phyloP scores from a whole-genome alignment of 345 rosid genomes.

The Cardamine chenopodiifolia region DNA sequence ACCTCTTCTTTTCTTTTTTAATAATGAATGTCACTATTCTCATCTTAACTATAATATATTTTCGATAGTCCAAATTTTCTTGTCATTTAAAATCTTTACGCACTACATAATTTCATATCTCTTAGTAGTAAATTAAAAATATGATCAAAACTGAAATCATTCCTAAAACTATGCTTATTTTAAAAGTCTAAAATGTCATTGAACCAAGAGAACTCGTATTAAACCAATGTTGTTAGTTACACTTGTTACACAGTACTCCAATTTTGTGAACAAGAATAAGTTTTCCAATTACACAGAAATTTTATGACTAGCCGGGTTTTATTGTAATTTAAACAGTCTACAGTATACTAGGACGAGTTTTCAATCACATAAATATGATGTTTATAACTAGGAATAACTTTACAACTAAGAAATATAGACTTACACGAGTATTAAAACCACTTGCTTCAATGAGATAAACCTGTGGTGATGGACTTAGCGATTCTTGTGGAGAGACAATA shows the following conservation, averaged over 20 bases:
- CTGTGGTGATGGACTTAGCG: slow-evolving; percentile 42
- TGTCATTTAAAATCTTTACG: background rate
- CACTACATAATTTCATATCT: too few relatives aligned
- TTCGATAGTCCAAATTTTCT: background rate
- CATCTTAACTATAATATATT: background rate
- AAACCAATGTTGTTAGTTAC: too few relatives aligned
- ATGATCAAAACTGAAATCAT: too few relatives aligned
- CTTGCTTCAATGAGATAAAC: slow-evolving; percentile 6
- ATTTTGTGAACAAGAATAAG: background rate
- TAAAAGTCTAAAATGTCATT: too few relatives aligned
- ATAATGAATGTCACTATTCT: slow-evolving; percentile 25
- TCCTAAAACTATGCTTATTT: too few relatives aligned
- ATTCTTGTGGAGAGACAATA: slow-evolving; percentile 59
- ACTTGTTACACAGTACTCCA: background rate
- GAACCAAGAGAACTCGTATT: background rate
- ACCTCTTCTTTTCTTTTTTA: slow-evolving; percentile 19
- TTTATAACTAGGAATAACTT: background rate
- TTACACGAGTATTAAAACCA: background rate
- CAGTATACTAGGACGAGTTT: background rate
- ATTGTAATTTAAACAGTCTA: background rate
- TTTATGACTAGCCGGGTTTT: background rate
- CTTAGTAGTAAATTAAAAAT: too few relatives aligned
- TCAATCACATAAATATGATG: background rate
- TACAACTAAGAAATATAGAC: background rate
- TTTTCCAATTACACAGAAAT: background rate